phyloP scores from a whole-genome alignment of 352 stramenopile species.

The Lagenidium giganteum region DNA sequence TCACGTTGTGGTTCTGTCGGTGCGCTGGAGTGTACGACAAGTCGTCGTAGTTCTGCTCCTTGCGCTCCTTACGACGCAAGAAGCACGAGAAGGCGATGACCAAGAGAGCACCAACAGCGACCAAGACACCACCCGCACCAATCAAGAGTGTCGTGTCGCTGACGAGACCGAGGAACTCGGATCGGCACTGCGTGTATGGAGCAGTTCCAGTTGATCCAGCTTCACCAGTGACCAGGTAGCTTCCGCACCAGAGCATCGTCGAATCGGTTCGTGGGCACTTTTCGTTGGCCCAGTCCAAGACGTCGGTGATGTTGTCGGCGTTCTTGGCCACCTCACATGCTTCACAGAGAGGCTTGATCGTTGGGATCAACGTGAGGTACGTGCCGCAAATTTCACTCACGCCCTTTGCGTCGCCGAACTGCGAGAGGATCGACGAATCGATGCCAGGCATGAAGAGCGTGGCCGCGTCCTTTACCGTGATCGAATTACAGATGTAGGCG shows the following conservation, averaged over 20 bases:
- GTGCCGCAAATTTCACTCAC: constrained; percentile 54
- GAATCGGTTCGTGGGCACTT: constrained; percentile 54
- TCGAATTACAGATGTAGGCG: constrained; percentile 63
- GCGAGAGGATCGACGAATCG: constrained; percentile 20
- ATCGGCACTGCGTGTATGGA: constrained; percentile 42
- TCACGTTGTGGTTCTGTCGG: constrained; percentile 1
- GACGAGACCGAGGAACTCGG: constrained; percentile 41
- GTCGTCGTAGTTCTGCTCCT: constrained; percentile 5
- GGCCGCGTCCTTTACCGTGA: constrained; percentile 42
- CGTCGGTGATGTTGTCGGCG: constrained; percentile 56
- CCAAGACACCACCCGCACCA: constrained; percentile 27
- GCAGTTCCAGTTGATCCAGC: constrained; percentile 18
- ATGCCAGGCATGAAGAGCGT: constrained; percentile 43
- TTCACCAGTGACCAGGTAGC: constrained; percentile 31
- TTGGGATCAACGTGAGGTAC: constrained; percentile 24
- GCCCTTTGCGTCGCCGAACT: constrained; percentile 38
- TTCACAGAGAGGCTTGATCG: constrained; percentile 36
- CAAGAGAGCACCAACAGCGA: constrained; percentile 32
- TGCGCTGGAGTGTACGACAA: no score
- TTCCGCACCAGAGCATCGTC: constrained; percentile 58
- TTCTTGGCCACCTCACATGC: constrained; percentile 48
- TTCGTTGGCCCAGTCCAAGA: constrained; percentile 79
- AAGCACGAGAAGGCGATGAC: constrained; percentile 39
- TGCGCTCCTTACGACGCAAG: constrained; percentile 24
- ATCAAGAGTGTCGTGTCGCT: constrained; percentile 30